Conservation (phyloP, 768 basidiomycete genomes). For the Russula dissimulans region DNA sequence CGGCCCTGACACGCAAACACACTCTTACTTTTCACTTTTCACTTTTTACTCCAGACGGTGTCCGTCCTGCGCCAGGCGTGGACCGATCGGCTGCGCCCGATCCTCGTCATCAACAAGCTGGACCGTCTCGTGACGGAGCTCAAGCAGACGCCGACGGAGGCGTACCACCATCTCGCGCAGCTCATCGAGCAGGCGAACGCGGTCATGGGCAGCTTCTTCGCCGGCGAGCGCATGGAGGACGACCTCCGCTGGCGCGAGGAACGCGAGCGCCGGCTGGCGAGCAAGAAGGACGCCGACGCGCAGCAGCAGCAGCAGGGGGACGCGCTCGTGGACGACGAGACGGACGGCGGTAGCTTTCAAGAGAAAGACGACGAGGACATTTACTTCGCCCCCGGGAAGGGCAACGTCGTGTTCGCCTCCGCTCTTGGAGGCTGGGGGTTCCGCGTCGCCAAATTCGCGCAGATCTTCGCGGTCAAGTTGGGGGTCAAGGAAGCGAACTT, state of each 20-base stretch:
- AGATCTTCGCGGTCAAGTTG: constrained; percentile 83
- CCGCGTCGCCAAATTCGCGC: constrained; percentile 85
- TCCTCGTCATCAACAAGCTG: constrained; percentile 95
- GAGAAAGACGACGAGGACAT: constrained; percentile 98
- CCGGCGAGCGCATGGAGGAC: constrained; percentile 93
- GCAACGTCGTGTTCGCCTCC: constrained; percentile 93
- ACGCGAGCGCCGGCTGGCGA: constrained; percentile 69
- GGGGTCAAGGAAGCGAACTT: constrained; percentile 85
- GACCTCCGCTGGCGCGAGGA: constrained; percentile 92
- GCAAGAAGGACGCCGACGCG: constrained; percentile 66
- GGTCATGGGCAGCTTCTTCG: constrained; percentile 95
- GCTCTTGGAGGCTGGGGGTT: constrained; percentile 99
- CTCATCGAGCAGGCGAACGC: constrained; percentile 97
- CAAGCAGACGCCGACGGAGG: constrained; percentile 82
- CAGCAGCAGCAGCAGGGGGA: constrained; percentile 50
- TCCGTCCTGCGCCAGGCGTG: constrained; percentile 93
- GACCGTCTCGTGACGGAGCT: constrained; percentile 93
- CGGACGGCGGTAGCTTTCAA: constrained; percentile 57
- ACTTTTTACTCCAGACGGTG: constrained; percentile 55
- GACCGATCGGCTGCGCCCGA: constrained; percentile 78
- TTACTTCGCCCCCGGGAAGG: constrained; percentile 91
- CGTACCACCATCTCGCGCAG: constrained; percentile 87
- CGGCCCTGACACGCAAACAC: background rate
- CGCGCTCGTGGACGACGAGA: constrained; percentile 46
- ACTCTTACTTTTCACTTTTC: background rate